Percentiles rank a stretch among this genome's conserved stretches.
These are phyloP conservation scores for Dillenia turbinata DNA, from an alignment of 164 flowering plant genomes.

Conservation along the genomic window DNA sequence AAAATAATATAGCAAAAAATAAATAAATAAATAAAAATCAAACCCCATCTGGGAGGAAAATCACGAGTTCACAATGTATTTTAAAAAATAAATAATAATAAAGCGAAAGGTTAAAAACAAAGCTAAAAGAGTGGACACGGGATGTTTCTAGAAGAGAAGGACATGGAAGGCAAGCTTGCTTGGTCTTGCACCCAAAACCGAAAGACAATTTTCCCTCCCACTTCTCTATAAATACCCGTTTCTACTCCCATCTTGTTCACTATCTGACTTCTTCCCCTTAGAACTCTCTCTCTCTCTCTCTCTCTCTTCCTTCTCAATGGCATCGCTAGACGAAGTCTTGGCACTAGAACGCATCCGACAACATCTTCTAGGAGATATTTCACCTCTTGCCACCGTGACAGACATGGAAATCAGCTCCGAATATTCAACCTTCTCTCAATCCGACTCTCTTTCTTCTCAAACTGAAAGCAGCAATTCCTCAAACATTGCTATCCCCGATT, in stretches of 20 bases:
- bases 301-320: conserved; percentile 19
- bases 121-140: too few species aligned
- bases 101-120: too few species aligned
- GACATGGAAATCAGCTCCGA: not conserved
- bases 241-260: conserved; percentile 1
- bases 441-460: not conserved
- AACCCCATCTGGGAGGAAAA: too few species aligned
- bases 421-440: not conserved
- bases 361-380: conserved; percentile 31
- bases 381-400: conserved; percentile 10
- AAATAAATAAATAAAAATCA: too few species aligned
- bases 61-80: too few species aligned
- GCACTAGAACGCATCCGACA: conserved; percentile 31
- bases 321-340: conserved; percentile 23
- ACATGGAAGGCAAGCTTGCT: too few species aligned
- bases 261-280: not conserved
- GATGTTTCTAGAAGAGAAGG: too few species aligned
- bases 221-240: not conserved
- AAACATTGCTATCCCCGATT: not conserved
- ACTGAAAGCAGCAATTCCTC: conserved; percentile 1
- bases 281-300: not conserved
- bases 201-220: too few species aligned
- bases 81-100: too few species aligned
- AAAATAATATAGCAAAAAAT: too few species aligned
- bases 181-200: too few species aligned